Conservation (phyloP, 257 asterid genomes). For the Nicotiana benthamiana region DNA sequence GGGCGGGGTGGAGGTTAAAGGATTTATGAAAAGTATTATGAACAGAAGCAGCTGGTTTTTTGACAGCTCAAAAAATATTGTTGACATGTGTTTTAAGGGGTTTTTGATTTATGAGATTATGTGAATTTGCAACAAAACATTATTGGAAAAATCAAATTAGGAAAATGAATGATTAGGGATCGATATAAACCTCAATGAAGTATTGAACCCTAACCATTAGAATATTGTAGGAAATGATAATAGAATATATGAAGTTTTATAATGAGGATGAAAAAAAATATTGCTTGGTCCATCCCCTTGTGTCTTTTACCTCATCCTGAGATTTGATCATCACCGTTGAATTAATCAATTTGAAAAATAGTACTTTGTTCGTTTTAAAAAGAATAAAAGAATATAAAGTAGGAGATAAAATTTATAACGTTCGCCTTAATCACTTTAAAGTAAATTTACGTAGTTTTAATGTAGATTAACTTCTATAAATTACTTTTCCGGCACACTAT, state of each 20-base stretch:
- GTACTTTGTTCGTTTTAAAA: not conserved
- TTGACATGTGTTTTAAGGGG: not conserved
- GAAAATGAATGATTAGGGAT: not conserved
- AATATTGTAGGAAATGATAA: not conserved
- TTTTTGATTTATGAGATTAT: constrained; percentile 1
- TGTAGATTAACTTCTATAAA: not conserved
- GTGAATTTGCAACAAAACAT: not conserved
- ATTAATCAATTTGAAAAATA: not conserved
- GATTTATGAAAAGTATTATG: not conserved
- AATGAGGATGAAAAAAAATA: not conserved
- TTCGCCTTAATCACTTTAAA: no score
- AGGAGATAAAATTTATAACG: no score
- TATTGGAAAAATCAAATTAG: not conserved
- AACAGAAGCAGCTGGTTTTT: not conserved
- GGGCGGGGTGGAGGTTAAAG: no score
- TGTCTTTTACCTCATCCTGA: not conserved
- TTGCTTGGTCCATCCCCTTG: not conserved
- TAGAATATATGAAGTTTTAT: not conserved
- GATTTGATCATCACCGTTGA: not conserved
- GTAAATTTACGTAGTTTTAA: no score
- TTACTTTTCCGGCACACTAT: not conserved
- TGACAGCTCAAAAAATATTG: constrained; percentile 2
- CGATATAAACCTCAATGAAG: not conserved
- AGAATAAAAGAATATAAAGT: no score
- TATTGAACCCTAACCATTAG: not conserved